Conservation (phyloP, 2,329 filamentous ascomycete genomes). For the Dactylella cylindrospora region DNA sequence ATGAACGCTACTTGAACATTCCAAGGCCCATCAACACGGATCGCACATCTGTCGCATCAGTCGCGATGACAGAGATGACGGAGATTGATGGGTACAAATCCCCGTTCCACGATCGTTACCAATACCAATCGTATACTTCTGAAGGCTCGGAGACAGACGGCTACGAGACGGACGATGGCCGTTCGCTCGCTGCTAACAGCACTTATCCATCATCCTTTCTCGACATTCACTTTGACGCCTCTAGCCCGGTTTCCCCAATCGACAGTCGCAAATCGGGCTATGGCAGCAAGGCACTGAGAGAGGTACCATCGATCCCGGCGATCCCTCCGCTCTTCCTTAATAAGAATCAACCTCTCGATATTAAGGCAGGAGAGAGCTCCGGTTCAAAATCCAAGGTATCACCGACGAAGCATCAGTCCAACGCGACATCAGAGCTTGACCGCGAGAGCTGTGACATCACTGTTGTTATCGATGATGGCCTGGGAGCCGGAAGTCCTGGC, state of each 20-base stretch:
- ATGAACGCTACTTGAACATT: conserved; percentile 36
- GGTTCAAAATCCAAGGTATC: conserved; percentile 1
- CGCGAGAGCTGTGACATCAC: conserved; percentile 37
- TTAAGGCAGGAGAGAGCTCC: conserved; percentile 2
- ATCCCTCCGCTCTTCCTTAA: conserved; percentile 38
- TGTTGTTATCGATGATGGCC: conserved; percentile 31
- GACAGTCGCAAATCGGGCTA: conserved; percentile 4
- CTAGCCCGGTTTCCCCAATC: conserved; percentile 23
- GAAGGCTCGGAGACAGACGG: conserved; percentile 13
- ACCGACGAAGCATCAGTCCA: conserved; percentile 2
- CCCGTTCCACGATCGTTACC: conserved; percentile 40
- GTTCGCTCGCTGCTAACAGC: conserved; percentile 28
- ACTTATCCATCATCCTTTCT: conserved; percentile 38
- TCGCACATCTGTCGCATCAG: conserved; percentile 25
- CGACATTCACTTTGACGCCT: conserved; percentile 39
- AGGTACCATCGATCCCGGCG: conserved; percentile 28
- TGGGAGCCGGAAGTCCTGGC: conserved; percentile 1
- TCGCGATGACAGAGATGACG: conserved; percentile 25
- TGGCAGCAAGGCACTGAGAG: conserved; percentile 1
- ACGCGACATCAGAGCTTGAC: conserved; percentile 13
- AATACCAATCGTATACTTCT: conserved; percentile 17
- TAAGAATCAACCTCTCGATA: conserved; percentile 28
- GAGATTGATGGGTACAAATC: conserved; percentile 40
- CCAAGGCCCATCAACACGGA: conserved; percentile 10
- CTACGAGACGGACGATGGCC: conserved; percentile 7